Conservation (phyloP, 2,329 filamentous ascomycete species). For the Cladophialophora yegresii region DNA sequence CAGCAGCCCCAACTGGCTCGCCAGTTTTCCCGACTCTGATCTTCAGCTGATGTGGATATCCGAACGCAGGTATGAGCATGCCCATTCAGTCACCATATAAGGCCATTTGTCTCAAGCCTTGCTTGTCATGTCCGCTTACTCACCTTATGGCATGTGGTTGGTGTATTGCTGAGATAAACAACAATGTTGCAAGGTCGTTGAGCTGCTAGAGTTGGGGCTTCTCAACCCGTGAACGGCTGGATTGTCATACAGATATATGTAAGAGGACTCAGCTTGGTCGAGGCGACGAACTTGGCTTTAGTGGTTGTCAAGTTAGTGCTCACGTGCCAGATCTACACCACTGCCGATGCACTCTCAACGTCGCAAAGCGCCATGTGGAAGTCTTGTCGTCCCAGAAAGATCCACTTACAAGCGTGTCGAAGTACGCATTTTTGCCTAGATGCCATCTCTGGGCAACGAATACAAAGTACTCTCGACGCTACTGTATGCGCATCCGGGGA, state of each 20-base stretch:
- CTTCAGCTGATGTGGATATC: not conserved
- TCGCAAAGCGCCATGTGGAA: no score
- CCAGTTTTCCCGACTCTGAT: not conserved
- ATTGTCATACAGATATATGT: no score
- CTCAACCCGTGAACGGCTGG: not conserved
- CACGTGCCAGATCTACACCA: not conserved
- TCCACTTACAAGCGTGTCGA: no score
- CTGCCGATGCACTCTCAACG: not conserved
- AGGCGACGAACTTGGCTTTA: not conserved
- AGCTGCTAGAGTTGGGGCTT: not conserved
- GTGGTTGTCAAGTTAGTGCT: not conserved
- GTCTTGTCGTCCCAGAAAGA: no score
- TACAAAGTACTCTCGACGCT: no score
- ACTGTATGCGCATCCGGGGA: no score
- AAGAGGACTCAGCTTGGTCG: not conserved
- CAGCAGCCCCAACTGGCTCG: not conserved
- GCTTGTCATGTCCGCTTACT: not conserved
- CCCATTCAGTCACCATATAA: not conserved
- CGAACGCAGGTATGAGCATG: not conserved
- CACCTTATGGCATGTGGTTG: not conserved
- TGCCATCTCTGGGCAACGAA: no score
- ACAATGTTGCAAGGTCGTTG: not conserved
- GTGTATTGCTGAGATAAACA: not conserved
- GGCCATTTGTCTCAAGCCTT: not conserved
- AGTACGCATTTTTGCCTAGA: no score